Base-by-base conservation (phyloP, 176 grass and related monocot species). In the Aechmea fasciata region DNA sequence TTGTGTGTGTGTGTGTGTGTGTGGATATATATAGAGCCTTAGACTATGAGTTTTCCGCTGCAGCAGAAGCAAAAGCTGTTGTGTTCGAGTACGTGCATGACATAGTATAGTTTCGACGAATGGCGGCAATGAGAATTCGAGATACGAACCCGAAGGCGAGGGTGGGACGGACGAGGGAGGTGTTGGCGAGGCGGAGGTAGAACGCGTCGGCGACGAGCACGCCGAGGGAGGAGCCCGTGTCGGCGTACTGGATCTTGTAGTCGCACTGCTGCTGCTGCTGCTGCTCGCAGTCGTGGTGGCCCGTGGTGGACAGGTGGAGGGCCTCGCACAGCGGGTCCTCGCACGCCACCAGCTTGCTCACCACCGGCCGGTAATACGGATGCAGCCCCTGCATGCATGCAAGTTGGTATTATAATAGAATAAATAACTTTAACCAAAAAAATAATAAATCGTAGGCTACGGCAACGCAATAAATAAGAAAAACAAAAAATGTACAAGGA, bases 211-310 rank as follows among this genome's bases (percentile, higher is more conserved):
- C 57, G 72, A 97, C 48, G 11, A 97, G 89, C 52, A 97, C 93
- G 10, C 93, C 93, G 0, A 83, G 69, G 13, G 93, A 97, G 10
- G 89, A 87, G 22, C 73, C 93, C 70, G 82, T 83, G 71, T 97
- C 93, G 3, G 86, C 86, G 71, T 97, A 97, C 71, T 64, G 87
- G 33, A 97, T 82, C 84, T 90, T 74, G 55, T 97, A 97, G 68
- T 97, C 86, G 47, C 93, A 97, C 69, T 92, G 85, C 57, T 80
- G 65, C 23, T 74, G n/a, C n/a, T n/a, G 51, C 0, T 74, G 5
- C 49, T 82, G 72, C 0, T 86, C 80, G 0, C 90, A 89, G 13
- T 33, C 65, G 69, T 84, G 77, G 55, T n/a, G n/a, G 49, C 65
- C 47, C 19, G 10, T 77, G 52, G 26, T 69, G 33, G 52, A 11